Base-by-base conservation (phyloP, 495 filamentous ascomycete species). In the Penicillium nucicola region DNA sequence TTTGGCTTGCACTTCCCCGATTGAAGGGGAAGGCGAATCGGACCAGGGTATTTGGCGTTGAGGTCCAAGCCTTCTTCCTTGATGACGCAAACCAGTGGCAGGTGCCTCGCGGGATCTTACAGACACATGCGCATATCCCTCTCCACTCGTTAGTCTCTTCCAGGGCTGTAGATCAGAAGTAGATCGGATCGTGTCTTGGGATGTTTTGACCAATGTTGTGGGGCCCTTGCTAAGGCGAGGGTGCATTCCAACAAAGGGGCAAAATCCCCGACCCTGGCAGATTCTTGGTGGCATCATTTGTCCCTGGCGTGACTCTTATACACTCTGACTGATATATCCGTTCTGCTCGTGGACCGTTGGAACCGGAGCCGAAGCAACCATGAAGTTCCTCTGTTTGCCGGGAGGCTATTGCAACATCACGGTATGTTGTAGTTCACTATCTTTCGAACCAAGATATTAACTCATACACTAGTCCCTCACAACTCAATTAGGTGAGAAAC, bases 311-410 rank as follows among this genome's bases (percentile, higher is more conserved):
- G 14, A 15, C 2, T 18, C 22, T 41, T 33, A 41, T 33, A 48
- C 11, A 18, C 47, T 25, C 31, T 14, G 28, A 36, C 38, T 15
- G 30, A 20, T 13, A 20, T 13, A 25, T 25, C 17, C 19, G 34
- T 22, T 19, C 14, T 23, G 9, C 7, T 9, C 25, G 10, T 9
- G 7, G 25, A 28, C 25, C 7, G 4, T 9, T 28, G 6, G 25
- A 28, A 28, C 1, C 25, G 25, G 25, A 8, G 25, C 10, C 28
- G 18, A 13, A 18, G 30, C n/a, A 17, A 9, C 22, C 41, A 68
- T 68, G 65, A 59, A 53, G 12, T 68, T 68, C 41, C 48, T 68
- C 1, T 68, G 65, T 14, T 50, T 68, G 11, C 65, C 56, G 3
- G 65, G 65, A 32, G 52, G 53, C 10, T 66, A 49, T 30, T 60